Evolutionary conservation across 2,329 filamentous ascomycete species (phyloP).

Genomic region (Chaetomium strumarium): DNA sequence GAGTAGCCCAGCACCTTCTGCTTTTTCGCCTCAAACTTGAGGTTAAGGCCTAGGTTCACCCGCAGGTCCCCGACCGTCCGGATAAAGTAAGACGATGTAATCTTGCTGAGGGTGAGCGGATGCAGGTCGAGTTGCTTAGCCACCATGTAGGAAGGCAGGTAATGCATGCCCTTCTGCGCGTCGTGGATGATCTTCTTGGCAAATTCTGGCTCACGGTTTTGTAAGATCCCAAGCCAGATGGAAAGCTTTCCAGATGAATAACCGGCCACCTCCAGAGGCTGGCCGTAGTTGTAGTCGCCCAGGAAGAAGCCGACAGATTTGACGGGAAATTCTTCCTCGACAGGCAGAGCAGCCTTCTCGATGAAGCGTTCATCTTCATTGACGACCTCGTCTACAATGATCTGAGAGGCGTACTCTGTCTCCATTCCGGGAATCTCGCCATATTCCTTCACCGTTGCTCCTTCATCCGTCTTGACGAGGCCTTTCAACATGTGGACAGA

Average conservation of each 20-base stretch:
- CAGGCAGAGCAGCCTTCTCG: conserved; percentile 77
- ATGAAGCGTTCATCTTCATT: conserved; percentile 92
- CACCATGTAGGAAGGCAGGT: conserved; percentile 83
- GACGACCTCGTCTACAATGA: conserved; percentile 81
- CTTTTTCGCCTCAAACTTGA: conserved; percentile 95
- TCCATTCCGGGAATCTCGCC: conserved; percentile 79
- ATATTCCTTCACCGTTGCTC: conserved; percentile 89
- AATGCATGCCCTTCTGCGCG: conserved; percentile 65
- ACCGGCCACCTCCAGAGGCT: conserved; percentile 74
- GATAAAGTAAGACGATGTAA: conserved; percentile 90
- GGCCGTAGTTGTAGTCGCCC: conserved; percentile 86
- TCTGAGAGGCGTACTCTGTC: conserved; percentile 84
- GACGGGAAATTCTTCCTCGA: conserved; percentile 85
- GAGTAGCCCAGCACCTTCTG: conserved; percentile 95
- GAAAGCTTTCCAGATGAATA: conserved; percentile 72
- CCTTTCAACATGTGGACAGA: conserved; percentile 94
- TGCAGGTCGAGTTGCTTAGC: conserved; percentile 77
- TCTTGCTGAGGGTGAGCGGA: conserved; percentile 84
- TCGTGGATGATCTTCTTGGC: conserved; percentile 65
- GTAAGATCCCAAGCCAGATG: conserved; percentile 68
- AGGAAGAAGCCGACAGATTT: conserved; percentile 85
- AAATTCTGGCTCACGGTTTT: conserved; percentile 74
- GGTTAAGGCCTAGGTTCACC: conserved; percentile 86
- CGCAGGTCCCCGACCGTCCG: conserved; percentile 70
- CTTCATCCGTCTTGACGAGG: conserved; percentile 81